Evolutionary conservation across 495 filamentous ascomycete genomes (phyloP).

Genomic region (Neurospora sp.): DNA sequence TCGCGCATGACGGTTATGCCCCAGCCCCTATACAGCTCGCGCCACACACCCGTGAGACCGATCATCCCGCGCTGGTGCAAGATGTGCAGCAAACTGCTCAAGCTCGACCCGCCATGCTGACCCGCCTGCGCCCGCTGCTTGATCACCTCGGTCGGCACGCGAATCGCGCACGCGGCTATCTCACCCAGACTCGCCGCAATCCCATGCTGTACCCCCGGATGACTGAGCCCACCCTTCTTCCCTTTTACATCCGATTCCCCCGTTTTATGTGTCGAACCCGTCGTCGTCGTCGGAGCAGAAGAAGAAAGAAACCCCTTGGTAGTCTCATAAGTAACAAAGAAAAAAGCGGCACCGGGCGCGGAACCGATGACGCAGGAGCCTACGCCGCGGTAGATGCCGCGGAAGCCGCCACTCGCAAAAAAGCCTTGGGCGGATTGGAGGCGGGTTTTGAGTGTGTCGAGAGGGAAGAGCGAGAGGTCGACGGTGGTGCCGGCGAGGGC

Average conservation of each 20-base stretch:
- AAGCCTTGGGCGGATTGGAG: conserved; percentile 82
- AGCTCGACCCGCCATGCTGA: conserved; percentile 45
- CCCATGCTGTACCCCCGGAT: conserved; percentile 33
- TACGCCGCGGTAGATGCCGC: conserved; percentile 61
- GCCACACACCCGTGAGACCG: conserved; percentile 50
- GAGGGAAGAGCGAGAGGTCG: conserved; percentile 81
- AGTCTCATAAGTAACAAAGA: conserved; percentile 94
- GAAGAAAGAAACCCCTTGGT: conserved; percentile 50
- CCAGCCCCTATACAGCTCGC: conserved; percentile 85
- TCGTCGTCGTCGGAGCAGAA: background rate
- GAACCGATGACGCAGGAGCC: conserved; percentile 74
- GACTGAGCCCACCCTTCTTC: too few relatives aligned
- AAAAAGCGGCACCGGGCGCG: conserved; percentile 92
- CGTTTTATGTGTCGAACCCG: background rate
- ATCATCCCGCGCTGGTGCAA: conserved; percentile 39
- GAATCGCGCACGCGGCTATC: conserved; percentile 81
- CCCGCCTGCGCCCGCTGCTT: conserved; percentile 93
- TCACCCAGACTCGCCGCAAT: conserved; percentile 78
- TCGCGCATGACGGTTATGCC: conserved; percentile 86
- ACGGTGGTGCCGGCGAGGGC: conserved; percentile 79
- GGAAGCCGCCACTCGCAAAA: conserved; percentile 63
- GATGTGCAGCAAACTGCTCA: conserved; percentile 55
- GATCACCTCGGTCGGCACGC: conserved; percentile 92
- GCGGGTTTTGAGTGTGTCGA: conserved; percentile 87
- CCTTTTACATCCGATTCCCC: background rate